phyloP scores from a whole-genome alignment of 2,329 filamentous ascomycete genomes.

The Rutstroemia sp. region DNA sequence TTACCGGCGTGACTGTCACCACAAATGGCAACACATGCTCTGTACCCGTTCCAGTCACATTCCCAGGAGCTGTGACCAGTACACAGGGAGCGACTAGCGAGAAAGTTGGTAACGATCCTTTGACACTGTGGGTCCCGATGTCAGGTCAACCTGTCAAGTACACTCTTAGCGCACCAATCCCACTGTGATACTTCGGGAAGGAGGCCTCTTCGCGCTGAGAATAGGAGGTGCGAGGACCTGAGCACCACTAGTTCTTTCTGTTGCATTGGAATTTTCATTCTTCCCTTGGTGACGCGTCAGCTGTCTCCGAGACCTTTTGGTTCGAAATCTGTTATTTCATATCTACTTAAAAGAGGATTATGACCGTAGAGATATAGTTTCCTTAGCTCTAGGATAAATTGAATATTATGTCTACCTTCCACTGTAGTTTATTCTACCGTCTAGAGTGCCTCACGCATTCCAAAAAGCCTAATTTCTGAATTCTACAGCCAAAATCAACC shows the following conservation, averaged over 20 bases:
- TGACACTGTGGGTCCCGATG: slow-evolving; percentile 43
- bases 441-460: not conserved
- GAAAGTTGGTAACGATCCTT: slow-evolving; percentile 47
- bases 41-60: slow-evolving; percentile 21
- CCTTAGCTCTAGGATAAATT: not conserved
- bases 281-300: not conserved
- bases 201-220: too few relatives aligned
- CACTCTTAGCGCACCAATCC: slow-evolving; percentile 20
- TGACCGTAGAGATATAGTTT: not conserved
- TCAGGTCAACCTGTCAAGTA: slow-evolving; percentile 39
- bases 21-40: slow-evolving; percentile 28
- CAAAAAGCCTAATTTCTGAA: not conserved
- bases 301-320: not conserved
- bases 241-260: not conserved
- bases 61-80: slow-evolving; percentile 29
- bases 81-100: slow-evolving; percentile 18
- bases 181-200: not conserved
- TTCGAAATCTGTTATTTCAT: not conserved
- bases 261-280: not conserved
- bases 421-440: not conserved
- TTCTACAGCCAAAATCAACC: too few relatives aligned
- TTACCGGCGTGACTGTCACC: slow-evolving; percentile 32
- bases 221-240: not conserved
- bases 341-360: slow-evolving; percentile 3
- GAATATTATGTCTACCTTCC: not conserved